Conservation (phyloP, 257 asterid genomes). For the Capsicum rhomboideum region DNA sequence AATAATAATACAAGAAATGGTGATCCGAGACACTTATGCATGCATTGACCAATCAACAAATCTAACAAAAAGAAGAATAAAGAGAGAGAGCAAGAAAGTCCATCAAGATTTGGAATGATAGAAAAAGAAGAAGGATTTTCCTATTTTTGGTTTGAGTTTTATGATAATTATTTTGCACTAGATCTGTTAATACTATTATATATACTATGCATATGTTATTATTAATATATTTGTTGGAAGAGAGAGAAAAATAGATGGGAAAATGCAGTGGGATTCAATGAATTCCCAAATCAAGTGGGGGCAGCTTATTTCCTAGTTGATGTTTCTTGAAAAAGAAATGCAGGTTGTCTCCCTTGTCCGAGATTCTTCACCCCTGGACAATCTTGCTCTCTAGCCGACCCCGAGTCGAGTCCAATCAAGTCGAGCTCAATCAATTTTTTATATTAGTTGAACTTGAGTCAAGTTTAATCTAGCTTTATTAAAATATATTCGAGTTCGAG, state of each 20-base stretch:
- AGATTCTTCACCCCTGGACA: slow-evolving; percentile 4
- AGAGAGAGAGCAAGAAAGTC: neutral
- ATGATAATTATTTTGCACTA: neutral
- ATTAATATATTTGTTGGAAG: neutral
- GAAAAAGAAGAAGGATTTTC: neutral
- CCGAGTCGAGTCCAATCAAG: neutral
- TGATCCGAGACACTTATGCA: neutral
- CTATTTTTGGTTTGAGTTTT: neutral
- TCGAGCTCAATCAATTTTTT: neutral
- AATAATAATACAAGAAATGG: no score
- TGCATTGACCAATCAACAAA: neutral
- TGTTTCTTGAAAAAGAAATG: neutral
- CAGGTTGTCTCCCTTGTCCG: neutral
- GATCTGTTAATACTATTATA: neutral
- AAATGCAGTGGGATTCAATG: slow-evolving; percentile 5
- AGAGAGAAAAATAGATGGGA: neutral
- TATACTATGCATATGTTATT: neutral
- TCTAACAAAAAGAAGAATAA: neutral
- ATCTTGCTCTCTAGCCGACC: neutral
- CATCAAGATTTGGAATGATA: neutral
- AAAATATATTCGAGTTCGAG: neutral
- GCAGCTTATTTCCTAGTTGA: slow-evolving; percentile 3
- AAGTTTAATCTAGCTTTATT: neutral
- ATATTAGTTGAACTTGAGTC: neutral
- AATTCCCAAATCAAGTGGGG: slow-evolving; percentile 7